phyloP scores from a whole-genome alignment of 441 rosid genomes.

The Aleurites moluccanus region DNA sequence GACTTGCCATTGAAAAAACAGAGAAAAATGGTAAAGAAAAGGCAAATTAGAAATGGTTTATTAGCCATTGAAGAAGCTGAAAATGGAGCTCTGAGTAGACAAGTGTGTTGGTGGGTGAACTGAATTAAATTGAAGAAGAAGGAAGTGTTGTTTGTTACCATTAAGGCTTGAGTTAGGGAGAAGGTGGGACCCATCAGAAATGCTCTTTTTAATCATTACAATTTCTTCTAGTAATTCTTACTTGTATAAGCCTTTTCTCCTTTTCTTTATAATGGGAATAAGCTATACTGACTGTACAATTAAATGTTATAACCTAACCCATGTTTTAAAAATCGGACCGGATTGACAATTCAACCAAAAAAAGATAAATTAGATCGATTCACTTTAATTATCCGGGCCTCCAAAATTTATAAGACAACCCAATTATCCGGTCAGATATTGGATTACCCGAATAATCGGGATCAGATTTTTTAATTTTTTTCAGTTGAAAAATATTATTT shows the following conservation, averaged over 20 bases:
- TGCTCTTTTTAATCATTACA: slow-evolving; percentile 16
- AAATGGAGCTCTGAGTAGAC: neutral
- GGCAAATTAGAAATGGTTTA: slow-evolving; percentile 13
- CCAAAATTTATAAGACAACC: too few relatives aligned
- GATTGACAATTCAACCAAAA: too few relatives aligned
- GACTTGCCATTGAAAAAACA: slow-evolving; percentile 43
- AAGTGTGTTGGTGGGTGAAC: neutral
- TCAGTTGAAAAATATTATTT: too few relatives aligned
- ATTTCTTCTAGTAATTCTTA: slow-evolving; percentile 5
- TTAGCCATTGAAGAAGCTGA: slow-evolving; percentile 36
- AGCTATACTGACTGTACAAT: too few relatives aligned
- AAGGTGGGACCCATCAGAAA: slow-evolving; percentile 21
- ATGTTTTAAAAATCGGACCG: too few relatives aligned
- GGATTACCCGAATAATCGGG: too few relatives aligned
- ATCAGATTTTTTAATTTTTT: too few relatives aligned
- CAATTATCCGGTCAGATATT: too few relatives aligned
- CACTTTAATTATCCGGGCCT: too few relatives aligned
- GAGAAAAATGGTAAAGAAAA: slow-evolving; percentile 25
- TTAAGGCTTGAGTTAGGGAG: slow-evolving; percentile 36
- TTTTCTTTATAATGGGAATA: too few relatives aligned
- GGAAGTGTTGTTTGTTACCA: neutral
- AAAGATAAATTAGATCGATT: too few relatives aligned
- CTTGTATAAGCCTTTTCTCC: neutral
- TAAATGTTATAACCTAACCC: too few relatives aligned
- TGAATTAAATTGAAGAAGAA: neutral